A percentile compares a stretch with the other conserved stretches of the same genome.
Conservation (phyloP, 2,329 filamentous ascomycete species). For the Mycosphaerella sp. region DNA sequence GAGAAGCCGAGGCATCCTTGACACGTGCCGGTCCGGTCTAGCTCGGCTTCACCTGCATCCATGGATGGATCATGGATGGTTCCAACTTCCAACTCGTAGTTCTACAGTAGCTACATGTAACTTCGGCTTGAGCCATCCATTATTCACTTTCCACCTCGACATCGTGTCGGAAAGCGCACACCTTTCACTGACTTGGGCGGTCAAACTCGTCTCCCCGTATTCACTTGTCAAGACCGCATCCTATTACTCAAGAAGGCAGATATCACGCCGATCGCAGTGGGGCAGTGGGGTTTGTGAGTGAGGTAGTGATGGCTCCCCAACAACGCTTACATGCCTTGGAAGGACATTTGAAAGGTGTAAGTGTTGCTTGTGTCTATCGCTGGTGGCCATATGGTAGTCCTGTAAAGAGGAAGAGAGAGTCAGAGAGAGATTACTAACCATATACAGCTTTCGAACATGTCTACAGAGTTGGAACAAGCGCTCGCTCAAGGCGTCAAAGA, state of each 20-base stretch:
- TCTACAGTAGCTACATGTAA: no score
- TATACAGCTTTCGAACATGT: constrained; percentile 13
- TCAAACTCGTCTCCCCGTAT: background rate
- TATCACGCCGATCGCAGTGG: background rate
- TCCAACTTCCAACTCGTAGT: background rate
- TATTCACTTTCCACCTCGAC: no score
- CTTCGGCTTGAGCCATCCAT: no score
- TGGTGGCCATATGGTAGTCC: background rate
- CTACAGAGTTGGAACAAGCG: constrained; percentile 21
- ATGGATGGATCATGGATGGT: no score
- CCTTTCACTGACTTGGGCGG: background rate
- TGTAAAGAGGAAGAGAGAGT: background rate
- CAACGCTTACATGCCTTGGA: constrained; percentile 2
- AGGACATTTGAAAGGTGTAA: constrained; percentile 11
- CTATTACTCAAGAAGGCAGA: background rate
- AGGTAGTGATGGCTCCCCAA: background rate
- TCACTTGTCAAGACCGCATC: background rate
- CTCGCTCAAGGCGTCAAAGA: constrained; percentile 29
- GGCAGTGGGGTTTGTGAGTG: background rate
- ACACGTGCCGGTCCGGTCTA: background rate
- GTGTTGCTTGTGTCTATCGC: background rate
- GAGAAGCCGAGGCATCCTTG: background rate
- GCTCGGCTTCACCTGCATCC: background rate
- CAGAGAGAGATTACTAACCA: constrained; percentile 1
- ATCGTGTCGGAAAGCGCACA: background rate